Percentiles rank a stretch among this genome's conserved stretches.
These are phyloP conservation scores for Luvunga scandens DNA, from an alignment of 345 rosid genomes.

Conservation along the genomic window DNA sequence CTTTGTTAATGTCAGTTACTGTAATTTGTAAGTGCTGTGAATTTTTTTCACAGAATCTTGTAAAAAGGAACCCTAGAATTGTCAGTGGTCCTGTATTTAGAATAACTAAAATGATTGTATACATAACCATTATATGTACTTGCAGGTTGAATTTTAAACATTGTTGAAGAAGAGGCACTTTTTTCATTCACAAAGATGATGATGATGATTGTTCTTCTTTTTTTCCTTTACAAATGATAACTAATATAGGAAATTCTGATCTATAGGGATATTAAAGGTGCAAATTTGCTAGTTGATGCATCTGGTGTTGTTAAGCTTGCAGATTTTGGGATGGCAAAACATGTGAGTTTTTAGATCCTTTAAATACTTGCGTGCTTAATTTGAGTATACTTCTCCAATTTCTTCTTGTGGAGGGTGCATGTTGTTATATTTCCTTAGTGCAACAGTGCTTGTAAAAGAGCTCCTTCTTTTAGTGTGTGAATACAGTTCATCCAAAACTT, in stretches of 20 bases:
- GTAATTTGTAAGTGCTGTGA: background rate
- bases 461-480: background rate
- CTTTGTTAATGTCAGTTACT: background rate
- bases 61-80: background rate
- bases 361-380: background rate
- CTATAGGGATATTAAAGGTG: slow-evolving; percentile 75
- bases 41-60: background rate
- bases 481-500: background rate
- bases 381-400: background rate
- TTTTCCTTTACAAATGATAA: background rate
- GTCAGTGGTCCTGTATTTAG: background rate
- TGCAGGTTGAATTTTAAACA: background rate
- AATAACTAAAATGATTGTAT: background rate
- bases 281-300: slow-evolving; percentile 69
- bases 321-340: slow-evolving; percentile 82
- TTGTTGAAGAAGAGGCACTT: background rate
- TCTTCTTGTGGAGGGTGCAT: background rate
- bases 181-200: slow-evolving; percentile 2
- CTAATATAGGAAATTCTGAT: slow-evolving; percentile 17
- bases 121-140: background rate
- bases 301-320: slow-evolving; percentile 65
- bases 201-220: background rate
- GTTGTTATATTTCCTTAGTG: background rate
- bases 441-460: background rate
- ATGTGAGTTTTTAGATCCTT: slow-evolving; percentile 37